Percentiles rank a stretch among this genome's conserved stretches.
These are phyloP conservation scores for Xylariaceae sp. DNA, from an alignment of 2,329 filamentous ascomycete genomes.

Conservation along the genomic window DNA sequence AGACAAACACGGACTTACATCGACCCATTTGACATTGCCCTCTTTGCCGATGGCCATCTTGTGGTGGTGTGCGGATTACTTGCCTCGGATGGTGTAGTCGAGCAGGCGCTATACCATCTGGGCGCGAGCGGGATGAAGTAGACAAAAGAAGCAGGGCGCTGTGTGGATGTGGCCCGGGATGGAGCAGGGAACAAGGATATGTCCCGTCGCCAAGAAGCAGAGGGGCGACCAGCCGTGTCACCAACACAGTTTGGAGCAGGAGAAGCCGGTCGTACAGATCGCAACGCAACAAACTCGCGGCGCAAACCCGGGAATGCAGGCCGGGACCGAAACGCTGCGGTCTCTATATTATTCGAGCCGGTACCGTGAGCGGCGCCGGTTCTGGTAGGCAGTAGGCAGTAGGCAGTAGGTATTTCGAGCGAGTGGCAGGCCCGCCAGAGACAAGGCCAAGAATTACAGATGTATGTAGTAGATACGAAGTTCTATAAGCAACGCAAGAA, in stretches of 20 bases:
- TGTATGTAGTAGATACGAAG: no score
- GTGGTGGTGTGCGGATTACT: constrained; percentile 27
- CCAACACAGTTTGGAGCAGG: neutral
- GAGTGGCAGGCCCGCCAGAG: neutral
- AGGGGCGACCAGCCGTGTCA: neutral
- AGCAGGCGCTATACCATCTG: constrained; percentile 25
- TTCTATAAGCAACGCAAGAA: no score
- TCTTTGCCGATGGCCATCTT: constrained; percentile 43
- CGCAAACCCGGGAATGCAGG: constrained; percentile 3
- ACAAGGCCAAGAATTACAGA: neutral
- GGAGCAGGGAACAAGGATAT: neutral
- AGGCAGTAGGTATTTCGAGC: no score
- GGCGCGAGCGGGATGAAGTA: constrained; percentile 1
- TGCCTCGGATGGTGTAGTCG: constrained; percentile 7
- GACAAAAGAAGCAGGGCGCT: neutral
- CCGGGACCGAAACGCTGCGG: constrained; percentile 3
- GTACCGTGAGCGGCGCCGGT: neutral
- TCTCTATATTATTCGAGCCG: neutral
- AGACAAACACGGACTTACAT: constrained; percentile 43
- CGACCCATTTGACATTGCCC: constrained; percentile 56
- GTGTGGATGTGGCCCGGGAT: neutral
- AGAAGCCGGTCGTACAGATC: neutral
- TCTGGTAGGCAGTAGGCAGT: neutral
- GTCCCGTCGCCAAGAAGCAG: neutral
- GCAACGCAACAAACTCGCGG: neutral